These are phyloP conservation scores for Capsella rubella DNA, from an alignment of 441 rosid species.

Conservation along the genomic window DNA sequence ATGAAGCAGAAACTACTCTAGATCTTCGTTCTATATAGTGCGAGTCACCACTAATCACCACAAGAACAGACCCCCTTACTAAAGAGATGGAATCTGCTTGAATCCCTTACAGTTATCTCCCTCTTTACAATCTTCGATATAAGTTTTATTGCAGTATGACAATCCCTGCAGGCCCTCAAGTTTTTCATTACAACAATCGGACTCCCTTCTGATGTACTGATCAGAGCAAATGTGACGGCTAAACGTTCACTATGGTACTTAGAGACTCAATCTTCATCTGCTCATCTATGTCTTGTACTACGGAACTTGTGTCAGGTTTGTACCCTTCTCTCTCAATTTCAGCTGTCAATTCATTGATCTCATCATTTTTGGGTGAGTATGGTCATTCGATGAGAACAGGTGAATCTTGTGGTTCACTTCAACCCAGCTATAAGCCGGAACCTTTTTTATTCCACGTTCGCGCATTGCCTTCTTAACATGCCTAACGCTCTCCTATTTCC, in stretches of 20 bases:
- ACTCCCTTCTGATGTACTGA: constrained; percentile 70
- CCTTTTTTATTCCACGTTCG: constrained; percentile 73
- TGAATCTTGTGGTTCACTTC: constrained; percentile 69
- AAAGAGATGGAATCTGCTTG: constrained; percentile 84
- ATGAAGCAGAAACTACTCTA: background rate
- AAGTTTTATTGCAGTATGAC: constrained; percentile 80
- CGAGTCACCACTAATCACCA: constrained; percentile 71
- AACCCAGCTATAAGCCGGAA: constrained; percentile 83
- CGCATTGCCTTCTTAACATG: constrained; percentile 80
- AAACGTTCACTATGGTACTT: constrained; percentile 78
- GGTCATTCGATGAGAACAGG: constrained; percentile 68
- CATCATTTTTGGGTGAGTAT: constrained; percentile 56
- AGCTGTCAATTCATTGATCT: constrained; percentile 56
- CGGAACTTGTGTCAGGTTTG: constrained; percentile 73
- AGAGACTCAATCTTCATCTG: constrained; percentile 67
- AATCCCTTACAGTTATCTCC: constrained; percentile 79
- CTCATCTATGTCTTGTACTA: constrained; percentile 70
- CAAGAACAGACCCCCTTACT: constrained; percentile 69
- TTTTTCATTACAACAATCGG: constrained; percentile 81
- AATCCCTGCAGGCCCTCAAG: constrained; percentile 75
- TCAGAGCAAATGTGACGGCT: constrained; percentile 80
- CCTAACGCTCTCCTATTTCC: constrained; percentile 71
- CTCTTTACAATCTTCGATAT: constrained; percentile 70
- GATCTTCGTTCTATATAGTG: background rate
- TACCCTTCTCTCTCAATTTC: constrained; percentile 72